A percentile compares a stretch with the other conserved stretches of the same genome.
These are phyloP conservation scores for Exophiala aquamarina DNA, from an alignment of 2,329 filamentous ascomycete genomes.

Conservation along the genomic window DNA sequence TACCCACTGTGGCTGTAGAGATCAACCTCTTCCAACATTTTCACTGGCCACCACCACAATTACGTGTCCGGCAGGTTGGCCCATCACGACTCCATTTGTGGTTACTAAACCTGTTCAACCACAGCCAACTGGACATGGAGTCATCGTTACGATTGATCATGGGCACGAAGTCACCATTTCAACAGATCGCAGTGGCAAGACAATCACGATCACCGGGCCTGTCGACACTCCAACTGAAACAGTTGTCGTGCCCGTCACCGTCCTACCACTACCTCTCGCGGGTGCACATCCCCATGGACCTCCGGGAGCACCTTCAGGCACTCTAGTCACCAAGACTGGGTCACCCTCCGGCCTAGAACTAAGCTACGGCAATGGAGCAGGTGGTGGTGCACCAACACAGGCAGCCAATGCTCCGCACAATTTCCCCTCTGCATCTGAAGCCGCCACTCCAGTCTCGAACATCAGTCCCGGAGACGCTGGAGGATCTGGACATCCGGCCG, in stretches of 20 bases:
- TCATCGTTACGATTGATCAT: neutral
- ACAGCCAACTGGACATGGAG: neutral
- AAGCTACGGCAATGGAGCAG: no score
- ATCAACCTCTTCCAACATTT: slow-evolving; percentile 3
- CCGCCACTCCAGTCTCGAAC: no score
- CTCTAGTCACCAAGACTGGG: neutral
- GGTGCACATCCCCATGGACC: neutral
- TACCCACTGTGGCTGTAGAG: slow-evolving; percentile 4
- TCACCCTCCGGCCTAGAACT: neutral
- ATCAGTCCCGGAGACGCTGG: no score
- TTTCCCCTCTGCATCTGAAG: no score
- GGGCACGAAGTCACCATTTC: no score
- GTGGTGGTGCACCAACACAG: no score
- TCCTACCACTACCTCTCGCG: neutral
- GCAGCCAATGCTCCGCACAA: no score
- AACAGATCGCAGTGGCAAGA: neutral
- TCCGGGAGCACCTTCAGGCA: neutral
- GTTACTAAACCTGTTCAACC: neutral
- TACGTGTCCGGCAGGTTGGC: slow-evolving; percentile 1
- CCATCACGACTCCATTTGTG: slow-evolving; percentile 1
- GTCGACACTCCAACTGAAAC: neutral
- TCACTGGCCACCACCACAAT: slow-evolving; percentile 3
- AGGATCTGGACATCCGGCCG: no score
- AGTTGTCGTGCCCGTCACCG: neutral
- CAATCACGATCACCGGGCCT: neutral